Evolutionary conservation across 345 rosid species (phyloP).

Genomic region (Boechera retrofracta): DNA sequence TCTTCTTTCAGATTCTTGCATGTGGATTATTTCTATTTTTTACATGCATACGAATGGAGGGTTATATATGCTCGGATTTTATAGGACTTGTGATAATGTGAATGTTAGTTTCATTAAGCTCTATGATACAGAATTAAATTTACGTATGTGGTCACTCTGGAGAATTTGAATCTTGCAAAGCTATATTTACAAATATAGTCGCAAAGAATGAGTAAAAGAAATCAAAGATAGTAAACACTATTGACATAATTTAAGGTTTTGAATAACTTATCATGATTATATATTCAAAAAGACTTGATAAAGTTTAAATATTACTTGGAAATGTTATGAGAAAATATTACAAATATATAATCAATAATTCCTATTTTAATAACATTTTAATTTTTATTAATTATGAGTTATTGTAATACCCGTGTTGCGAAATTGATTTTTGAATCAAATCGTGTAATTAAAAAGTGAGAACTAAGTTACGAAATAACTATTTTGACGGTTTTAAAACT

Average conservation of each 20-base stretch:
- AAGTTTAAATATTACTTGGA: neutral
- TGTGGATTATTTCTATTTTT: neutral
- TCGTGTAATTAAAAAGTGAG: too few relatives aligned
- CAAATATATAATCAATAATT: neutral
- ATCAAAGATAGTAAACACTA: neutral
- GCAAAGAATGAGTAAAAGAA: neutral
- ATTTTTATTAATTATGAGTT: too few relatives aligned
- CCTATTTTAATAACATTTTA: too few relatives aligned
- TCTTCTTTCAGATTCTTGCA: neutral
- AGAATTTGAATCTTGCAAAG: neutral
- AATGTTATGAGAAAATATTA: neutral
- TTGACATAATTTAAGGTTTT: neutral
- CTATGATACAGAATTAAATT: neutral
- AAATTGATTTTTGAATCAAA: too few relatives aligned
- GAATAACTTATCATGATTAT: neutral
- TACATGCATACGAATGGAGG: neutral
- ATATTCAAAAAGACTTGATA: neutral
- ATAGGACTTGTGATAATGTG: neutral
- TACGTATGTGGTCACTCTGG: neutral
- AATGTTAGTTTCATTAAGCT: constrained; percentile 18
- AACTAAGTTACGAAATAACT: too few relatives aligned
- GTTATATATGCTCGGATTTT: neutral
- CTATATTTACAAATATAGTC: neutral
- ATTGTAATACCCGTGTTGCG: too few relatives aligned
- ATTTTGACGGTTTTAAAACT: too few relatives aligned